Evolutionary conservation across 805 yeast species (phyloP).

Genomic region (Saccharomycopsis microspora): DNA sequence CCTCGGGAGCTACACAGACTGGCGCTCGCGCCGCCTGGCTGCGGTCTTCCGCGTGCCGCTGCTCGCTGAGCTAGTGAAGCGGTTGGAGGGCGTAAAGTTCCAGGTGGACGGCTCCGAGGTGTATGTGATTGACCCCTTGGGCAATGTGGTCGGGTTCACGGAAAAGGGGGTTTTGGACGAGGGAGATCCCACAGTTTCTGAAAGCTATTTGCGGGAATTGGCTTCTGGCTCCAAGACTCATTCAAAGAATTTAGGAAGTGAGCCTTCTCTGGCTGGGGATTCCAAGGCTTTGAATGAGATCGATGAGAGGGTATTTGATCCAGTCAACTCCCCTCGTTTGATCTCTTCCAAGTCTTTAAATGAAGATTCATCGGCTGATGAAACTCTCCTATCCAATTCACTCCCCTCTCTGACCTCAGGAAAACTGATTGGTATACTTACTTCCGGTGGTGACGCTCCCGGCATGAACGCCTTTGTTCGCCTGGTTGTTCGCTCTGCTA

Average conservation of each 20-base stretch:
- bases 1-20: slow-evolving; percentile 15
- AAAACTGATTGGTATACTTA: slow-evolving; percentile 62
- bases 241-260: neutral
- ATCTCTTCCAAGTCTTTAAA: neutral
- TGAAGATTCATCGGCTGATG: too few species aligned
- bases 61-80: too few species aligned
- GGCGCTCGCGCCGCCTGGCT: slow-evolving; percentile 37
- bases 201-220: too few species aligned
- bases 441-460: slow-evolving; percentile 76
- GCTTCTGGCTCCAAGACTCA: slow-evolving; percentile 36
- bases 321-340: neutral
- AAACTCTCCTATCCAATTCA: too few species aligned
- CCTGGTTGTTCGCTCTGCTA: slow-evolving; percentile 62
- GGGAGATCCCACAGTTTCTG: too few species aligned
- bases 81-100: too few species aligned
- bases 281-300: neutral
- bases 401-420: too few species aligned
- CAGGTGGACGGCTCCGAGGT: slow-evolving; percentile 34
- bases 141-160: slow-evolving; percentile 73
- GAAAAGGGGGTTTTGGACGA: too few species aligned
- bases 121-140: slow-evolving; percentile 75
- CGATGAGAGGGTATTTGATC: neutral
- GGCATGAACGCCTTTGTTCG: slow-evolving; percentile 74
- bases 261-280: neutral
- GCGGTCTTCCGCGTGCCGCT: slow-evolving; percentile 22